These are phyloP conservation scores for Ophiosphaerella narmari DNA, from an alignment of 2,329 filamentous ascomycete species.

Conservation along the genomic window DNA sequence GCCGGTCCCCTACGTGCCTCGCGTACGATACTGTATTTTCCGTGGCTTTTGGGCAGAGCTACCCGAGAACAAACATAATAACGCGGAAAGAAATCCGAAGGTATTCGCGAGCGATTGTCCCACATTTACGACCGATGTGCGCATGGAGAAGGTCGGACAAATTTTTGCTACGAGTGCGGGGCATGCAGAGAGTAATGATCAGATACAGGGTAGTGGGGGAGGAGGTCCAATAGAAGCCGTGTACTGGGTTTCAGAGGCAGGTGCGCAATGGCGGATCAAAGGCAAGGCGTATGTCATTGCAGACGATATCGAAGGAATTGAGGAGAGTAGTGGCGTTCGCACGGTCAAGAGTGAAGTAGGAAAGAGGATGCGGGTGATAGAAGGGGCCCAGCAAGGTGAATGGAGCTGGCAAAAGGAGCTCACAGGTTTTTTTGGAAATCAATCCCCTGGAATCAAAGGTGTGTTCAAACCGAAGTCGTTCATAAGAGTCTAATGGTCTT, in stretches of 20 bases:
- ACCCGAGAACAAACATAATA: constrained; percentile 72
- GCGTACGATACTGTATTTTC: constrained; percentile 80
- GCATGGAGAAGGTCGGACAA: constrained; percentile 83
- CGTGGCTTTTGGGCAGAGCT: constrained; percentile 82
- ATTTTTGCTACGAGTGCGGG: constrained; percentile 61
- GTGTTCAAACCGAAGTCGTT: constrained; percentile 19
- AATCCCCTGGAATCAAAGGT: constrained; percentile 79
- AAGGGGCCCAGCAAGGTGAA: constrained; percentile 49
- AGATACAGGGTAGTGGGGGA: constrained; percentile 59
- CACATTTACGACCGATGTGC: constrained; percentile 83
- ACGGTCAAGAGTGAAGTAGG: constrained; percentile 65
- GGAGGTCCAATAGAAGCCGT: constrained; percentile 79
- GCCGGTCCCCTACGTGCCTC: constrained; percentile 52
- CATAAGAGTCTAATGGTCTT: neutral
- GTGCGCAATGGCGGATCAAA: constrained; percentile 83
- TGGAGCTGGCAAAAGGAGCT: constrained; percentile 84
- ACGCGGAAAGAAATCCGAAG: constrained; percentile 70
- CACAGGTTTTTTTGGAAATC: constrained; percentile 87
- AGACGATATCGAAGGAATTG: constrained; percentile 64
- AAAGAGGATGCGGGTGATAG: constrained; percentile 65
- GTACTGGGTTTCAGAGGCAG: constrained; percentile 74
- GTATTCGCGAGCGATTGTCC: constrained; percentile 77
- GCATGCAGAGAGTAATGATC: constrained; percentile 51
- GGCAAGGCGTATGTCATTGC: constrained; percentile 78
- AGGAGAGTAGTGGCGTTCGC: constrained; percentile 58